Evolutionary conservation across 75 land plant genomes (phyloP), one percentile per base, ranked within the genome.

Genomic region (Pinus tabuliformis): DNA sequence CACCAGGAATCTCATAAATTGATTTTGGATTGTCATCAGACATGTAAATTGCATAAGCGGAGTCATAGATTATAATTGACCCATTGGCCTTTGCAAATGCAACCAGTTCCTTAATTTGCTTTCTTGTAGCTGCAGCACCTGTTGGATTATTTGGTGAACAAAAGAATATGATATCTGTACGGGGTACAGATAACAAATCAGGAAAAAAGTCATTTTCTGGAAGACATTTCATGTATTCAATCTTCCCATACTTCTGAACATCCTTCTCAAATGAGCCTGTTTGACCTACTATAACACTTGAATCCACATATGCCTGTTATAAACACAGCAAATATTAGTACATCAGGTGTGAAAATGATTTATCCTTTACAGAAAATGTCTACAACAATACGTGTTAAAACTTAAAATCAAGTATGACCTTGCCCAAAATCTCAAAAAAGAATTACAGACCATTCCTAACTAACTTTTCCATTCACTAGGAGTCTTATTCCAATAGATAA

Each of bases 61-160:
- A 78, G 59, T 85, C 87, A 49, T 85, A 85, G n/a, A 85, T 61
- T 45, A 85, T 85, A 57, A 85, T 85, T 28, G 87, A 85, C 1
- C 87, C 87, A 71, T 85, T 85, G 59, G 83, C 78, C 57, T 79
- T 85, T 6, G 87, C 87, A 74, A 85, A 85, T 21, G 75, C 76
- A 37, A 85, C 86, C 11, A 85, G 86, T 72, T 85, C 65, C 77
- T 78, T 74, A 62, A 85, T n/a, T 58, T 85, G 87, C 70, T 83
- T 49, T 37, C 87, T 63, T 61, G 87, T 68, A 16, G 87, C 87
- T 14, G 86, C 73, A 30, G 87, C 57, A 30, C 87, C 87, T 59
- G 87, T 85, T 33, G 87, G 87, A 73, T 85, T 85, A 81, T 85
- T 85, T 28, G 87, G 87, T 5, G 87, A 85, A 66, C 87, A 85